Conservation (phyloP, 23 red algal genomes). For the Gracilariopsis chorda region DNA sequence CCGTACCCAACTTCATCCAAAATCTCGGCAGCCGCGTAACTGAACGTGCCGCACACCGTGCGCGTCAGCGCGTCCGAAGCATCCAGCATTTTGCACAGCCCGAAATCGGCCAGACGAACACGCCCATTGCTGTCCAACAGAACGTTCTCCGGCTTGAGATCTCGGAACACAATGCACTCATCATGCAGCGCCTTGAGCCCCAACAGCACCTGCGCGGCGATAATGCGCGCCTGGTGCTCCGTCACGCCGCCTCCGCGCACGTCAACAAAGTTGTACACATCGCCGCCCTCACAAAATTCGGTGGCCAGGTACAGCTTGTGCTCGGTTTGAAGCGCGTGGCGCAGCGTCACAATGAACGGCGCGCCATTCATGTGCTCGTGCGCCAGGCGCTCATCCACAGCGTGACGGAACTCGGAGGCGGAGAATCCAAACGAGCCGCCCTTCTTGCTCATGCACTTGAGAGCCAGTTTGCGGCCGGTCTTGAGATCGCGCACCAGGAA, state of each 20-base stretch:
- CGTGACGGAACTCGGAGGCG: conserved; percentile 61
- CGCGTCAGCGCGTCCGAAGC: conserved; percentile 18
- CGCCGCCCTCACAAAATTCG: conserved; percentile 94
- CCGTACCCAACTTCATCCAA: conserved; percentile 70
- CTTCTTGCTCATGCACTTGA: conserved; percentile 84
- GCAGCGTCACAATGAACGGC: conserved; percentile 68
- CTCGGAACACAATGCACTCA: conserved; percentile 63
- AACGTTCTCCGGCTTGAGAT: conserved; percentile 95
- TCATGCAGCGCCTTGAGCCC: conserved; percentile 82
- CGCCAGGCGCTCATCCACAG: conserved; percentile 64
- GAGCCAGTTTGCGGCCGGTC: conserved; percentile 68
- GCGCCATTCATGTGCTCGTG: conserved; percentile 67
- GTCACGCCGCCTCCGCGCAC: conserved; percentile 59
- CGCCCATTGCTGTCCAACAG: conserved; percentile 72
- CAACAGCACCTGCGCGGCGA: conserved; percentile 83
- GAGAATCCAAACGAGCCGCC: conserved; percentile 54
- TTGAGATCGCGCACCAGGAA: conserved; percentile 79
- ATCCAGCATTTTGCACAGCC: conserved; percentile 83
- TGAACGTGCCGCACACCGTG: conserved; percentile 89
- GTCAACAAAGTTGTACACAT: conserved; percentile 83
- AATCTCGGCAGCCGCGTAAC: conserved; percentile 86
- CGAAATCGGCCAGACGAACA: conserved; percentile 92
- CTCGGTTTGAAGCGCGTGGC: conserved; percentile 86
- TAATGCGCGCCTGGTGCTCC: conserved; percentile 69
- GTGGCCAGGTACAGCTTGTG: conserved; percentile 87